Evolutionary conservation across 164 flowering plant species (phyloP), one percentile per base, ranked within the genome.

Genomic region (Cinnamomum micranthum): DNA sequence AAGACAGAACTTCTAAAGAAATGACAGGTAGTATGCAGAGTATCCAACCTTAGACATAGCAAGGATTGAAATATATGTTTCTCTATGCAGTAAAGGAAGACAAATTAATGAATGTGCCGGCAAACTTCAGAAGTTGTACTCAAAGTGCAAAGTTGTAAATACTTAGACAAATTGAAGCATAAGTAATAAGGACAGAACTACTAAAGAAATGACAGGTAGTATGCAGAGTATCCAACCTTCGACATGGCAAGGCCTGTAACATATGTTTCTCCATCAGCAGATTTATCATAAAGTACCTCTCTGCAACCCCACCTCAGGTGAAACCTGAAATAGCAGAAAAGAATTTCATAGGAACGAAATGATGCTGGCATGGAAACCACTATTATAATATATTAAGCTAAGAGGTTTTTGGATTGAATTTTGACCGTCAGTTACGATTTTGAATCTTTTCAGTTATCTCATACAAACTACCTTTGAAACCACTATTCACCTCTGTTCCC

Each of bases 221-320:
- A 71, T 35, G 24, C 35, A 25, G 17, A 76, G 59, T 13, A 72
- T 58, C 59, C 74, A 80, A 95, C 99, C 88, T 87, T 95, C 52
- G 99, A 95, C 83, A 93, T 84, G 70, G 97, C 88, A 75, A 95
- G 71, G 72, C 98, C 99, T 47, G 90, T 84, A 63, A 93, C 84
- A 80, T 87, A 86, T 68, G 87, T 86, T 24, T 84, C 84, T 71
- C 97, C 99, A 86, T 88, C 85, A 20, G 84, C 80, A 70, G 85
- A 81, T 85, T 80, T 85, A 73, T 89, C 92, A 81, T 89, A 90
- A 64, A 87, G 93, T 75, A 95, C 78, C 79, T 95, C 84, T 84
- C 98, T 89, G 85, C 99, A 95, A 70, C 99, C 99, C 99, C 98
- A 95, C 85, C 98, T 86, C 67, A 95, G 89, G 81, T 95, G 99